phyloP scores from a whole-genome alignment of 345 rosid species.

The Corchorus capsularis region DNA sequence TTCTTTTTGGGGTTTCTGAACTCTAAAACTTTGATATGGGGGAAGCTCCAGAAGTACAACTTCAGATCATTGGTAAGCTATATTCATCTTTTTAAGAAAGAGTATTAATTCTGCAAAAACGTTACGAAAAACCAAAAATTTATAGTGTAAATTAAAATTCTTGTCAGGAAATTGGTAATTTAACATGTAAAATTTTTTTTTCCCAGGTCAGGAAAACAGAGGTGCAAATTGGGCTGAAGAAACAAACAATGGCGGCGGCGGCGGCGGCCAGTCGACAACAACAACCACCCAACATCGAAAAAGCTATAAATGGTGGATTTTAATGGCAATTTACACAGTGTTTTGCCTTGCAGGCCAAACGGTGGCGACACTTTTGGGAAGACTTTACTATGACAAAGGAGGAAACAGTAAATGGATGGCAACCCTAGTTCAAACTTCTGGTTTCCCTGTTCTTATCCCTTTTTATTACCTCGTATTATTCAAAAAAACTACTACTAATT shows the following conservation, averaged over 20 bases:
- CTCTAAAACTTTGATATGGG: slow-evolving; percentile 22
- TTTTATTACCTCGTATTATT: slow-evolving; percentile 32
- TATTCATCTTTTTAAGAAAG: neutral
- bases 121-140: neutral
- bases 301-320: slow-evolving; percentile 33
- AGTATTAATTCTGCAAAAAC: too few relatives aligned
- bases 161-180: neutral
- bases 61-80: slow-evolving; percentile 26
- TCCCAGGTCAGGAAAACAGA: slow-evolving; percentile 28
- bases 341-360: slow-evolving; percentile 51
- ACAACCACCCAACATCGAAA: neutral
- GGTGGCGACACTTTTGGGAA: slow-evolving; percentile 42
- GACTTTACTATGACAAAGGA: slow-evolving; percentile 49
- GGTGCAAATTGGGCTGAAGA: slow-evolving; percentile 9
- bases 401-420: slow-evolving; percentile 57
- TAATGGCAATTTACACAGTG: slow-evolving; percentile 26
- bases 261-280: neutral
- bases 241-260: neutral
- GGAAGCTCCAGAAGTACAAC: slow-evolving; percentile 27
- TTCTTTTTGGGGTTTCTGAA: neutral
- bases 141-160: neutral
- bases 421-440: slow-evolving; percentile 43
- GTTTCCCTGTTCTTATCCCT: slow-evolving; percentile 58
- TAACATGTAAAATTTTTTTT: neutral
- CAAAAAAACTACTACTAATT: too few relatives aligned